Evolutionary conservation across 176 grass and related monocot genomes (phyloP).

Genomic region (Oryza coarctata): DNA sequence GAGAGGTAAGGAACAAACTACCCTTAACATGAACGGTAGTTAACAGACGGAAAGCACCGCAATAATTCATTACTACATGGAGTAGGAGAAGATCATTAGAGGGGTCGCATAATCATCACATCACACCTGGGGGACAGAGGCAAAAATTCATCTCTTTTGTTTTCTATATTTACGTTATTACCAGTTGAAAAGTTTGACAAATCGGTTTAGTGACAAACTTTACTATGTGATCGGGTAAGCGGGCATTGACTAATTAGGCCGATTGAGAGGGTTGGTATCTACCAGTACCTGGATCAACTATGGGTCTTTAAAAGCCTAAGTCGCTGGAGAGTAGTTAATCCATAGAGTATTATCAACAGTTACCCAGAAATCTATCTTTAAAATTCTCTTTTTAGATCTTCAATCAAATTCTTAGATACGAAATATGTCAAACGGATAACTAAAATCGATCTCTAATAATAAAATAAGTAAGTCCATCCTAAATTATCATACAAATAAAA

Average conservation of each 20-base stretch:
- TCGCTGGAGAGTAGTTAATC: no score
- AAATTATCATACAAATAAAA: no score
- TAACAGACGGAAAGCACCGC: not conserved
- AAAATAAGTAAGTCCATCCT: no score
- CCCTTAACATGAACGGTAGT: not conserved
- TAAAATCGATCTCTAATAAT: no score
- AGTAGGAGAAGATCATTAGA: not conserved
- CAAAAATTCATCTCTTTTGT: not conserved
- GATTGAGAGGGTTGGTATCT: not conserved
- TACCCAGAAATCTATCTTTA: no score
- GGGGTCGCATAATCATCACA: not conserved
- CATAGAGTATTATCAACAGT: no score
- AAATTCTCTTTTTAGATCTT: no score
- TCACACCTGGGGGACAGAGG: not conserved
- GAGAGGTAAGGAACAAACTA: conserved; percentile 8
- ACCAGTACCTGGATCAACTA: not conserved
- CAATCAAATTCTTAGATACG: no score
- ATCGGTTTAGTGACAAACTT: not conserved
- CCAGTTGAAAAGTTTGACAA: not conserved
- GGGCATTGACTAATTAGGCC: not conserved
- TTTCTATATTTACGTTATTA: not conserved
- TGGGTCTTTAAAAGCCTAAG: no score
- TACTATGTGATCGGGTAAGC: not conserved
- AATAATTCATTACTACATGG: not conserved
- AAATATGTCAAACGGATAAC: no score